A percentile compares a stretch with the other conserved stretches of the same genome.
Conservation (phyloP, 371 early-diverging fungal genomes). For the Apophysomyces trapeziformis region DNA sequence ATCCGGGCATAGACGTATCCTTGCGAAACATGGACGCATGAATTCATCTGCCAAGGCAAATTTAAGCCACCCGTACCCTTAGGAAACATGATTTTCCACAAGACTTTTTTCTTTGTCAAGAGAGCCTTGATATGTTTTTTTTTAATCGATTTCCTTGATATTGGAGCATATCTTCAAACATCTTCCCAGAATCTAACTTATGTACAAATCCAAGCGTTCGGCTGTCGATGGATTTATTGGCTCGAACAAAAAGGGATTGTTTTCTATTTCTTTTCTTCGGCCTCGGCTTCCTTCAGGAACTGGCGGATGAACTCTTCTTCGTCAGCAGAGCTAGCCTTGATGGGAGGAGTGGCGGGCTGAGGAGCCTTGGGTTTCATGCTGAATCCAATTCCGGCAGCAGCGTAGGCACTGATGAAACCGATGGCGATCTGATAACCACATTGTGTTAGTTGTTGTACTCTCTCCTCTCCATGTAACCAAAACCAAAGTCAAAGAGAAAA, state of each 20-base stretch:
- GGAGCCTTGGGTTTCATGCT: slow-evolving; percentile 54
- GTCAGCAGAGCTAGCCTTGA: slow-evolving; percentile 68
- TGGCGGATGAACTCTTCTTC: slow-evolving; percentile 71
- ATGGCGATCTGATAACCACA: slow-evolving; percentile 41
- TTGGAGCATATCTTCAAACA: neutral
- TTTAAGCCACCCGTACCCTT: neutral
- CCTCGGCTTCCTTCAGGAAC: slow-evolving; percentile 66
- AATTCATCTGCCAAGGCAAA: neutral
- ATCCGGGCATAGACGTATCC: neutral
- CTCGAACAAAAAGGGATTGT: neutral
- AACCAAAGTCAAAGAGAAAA: neutral
- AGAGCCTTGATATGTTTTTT: neutral
- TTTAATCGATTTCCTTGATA: neutral
- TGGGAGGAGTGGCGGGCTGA: slow-evolving; percentile 61
- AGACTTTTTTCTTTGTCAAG: neutral
- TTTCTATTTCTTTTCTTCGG: slow-evolving; percentile 44
- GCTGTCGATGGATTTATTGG: slow-evolving; percentile 3
- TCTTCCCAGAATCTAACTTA: neutral
- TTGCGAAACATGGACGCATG: neutral
- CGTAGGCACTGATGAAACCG: slow-evolving; percentile 53
- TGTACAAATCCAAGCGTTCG: neutral
- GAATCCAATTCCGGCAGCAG: slow-evolving; percentile 36
- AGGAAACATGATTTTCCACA: neutral
- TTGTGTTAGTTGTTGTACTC: neutral
- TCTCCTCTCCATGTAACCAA: too few relatives aligned